A percentile compares a stretch with the other conserved stretches of the same genome.
Conservation (phyloP, 192 early-diverging fungal species). For the Coemansia sp. region DNA sequence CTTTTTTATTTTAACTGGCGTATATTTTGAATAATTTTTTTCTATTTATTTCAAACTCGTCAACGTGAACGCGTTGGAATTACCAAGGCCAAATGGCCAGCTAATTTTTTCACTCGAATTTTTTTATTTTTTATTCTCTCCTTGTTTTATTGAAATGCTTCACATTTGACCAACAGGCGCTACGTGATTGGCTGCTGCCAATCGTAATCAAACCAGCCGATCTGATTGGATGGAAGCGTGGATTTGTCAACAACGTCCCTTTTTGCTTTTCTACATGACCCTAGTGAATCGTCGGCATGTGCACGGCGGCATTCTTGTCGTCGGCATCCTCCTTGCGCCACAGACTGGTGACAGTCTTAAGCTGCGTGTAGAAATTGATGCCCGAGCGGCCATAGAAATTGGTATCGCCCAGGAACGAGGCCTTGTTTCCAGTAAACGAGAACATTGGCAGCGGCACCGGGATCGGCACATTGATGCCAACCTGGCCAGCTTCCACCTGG, state of each 20-base stretch:
- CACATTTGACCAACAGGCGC: no score
- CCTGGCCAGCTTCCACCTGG: constrained; percentile 91
- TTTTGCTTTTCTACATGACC: background rate
- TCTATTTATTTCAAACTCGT: no score
- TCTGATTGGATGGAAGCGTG: background rate
- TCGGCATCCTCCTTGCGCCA: constrained; percentile 89
- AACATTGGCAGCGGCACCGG: constrained; percentile 98
- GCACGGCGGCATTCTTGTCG: constrained; percentile 62
- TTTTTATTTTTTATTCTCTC: no score
- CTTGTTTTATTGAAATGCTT: no score
- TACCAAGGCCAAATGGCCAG: no score
- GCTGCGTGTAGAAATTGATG: constrained; percentile 85
- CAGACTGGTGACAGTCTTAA: constrained; percentile 92
- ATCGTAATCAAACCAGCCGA: background rate
- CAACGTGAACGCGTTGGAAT: no score
- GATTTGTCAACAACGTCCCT: background rate
- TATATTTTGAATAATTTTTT: no score
- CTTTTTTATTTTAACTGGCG: no score
- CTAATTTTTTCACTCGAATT: no score
- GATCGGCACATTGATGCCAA: constrained; percentile 88
- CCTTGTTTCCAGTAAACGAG: constrained; percentile 90
- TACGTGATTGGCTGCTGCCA: no score
- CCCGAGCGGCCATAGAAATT: constrained; percentile 89
- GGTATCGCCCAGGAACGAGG: constrained; percentile 88
- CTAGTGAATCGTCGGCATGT: constrained; percentile 85